A percentile compares a stretch with the other conserved stretches of the same genome.
Conservation (phyloP, 345 rosid genomes). For the Jatropha curcas region DNA sequence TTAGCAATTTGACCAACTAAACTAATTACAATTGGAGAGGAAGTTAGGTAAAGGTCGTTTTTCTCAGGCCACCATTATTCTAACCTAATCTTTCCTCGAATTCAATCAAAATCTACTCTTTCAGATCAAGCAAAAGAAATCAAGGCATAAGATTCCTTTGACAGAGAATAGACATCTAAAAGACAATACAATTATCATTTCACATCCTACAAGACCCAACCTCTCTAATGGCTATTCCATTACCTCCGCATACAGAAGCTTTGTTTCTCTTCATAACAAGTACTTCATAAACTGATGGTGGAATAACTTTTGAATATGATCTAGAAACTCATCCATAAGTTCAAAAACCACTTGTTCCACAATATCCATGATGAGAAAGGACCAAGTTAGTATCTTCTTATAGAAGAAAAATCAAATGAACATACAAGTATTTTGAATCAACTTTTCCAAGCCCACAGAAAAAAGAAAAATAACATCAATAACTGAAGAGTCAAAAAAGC, state of each 20-base stretch:
- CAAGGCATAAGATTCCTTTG: neutral
- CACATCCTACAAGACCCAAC: slow-evolving; percentile 5
- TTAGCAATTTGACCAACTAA: slow-evolving; percentile 11
- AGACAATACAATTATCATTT: too few relatives aligned
- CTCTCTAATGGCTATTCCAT: neutral
- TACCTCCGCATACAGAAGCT: neutral
- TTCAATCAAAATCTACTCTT: neutral
- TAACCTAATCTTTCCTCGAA: slow-evolving; percentile 24
- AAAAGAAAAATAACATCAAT: neutral
- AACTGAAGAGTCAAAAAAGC: neutral
- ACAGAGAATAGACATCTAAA: too few relatives aligned
- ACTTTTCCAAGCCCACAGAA: neutral
- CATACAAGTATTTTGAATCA: neutral
- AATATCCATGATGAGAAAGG: neutral
- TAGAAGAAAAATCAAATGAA: neutral
- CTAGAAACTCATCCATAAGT: neutral
- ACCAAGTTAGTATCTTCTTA: neutral
- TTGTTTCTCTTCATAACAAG: neutral
- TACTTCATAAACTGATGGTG: neutral
- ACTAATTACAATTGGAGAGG: slow-evolving; percentile 26
- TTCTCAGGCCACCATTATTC: slow-evolving; percentile 26
- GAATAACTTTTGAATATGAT: neutral
- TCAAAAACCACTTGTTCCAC: neutral
- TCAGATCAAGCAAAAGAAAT: slow-evolving; percentile 1
- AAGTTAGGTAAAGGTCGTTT: slow-evolving; percentile 45